Evolutionary conservation across 2,329 filamentous ascomycete genomes (phyloP), one percentile per base, ranked within the genome.

Genomic region (Dryadomyces sulphureus): DNA sequence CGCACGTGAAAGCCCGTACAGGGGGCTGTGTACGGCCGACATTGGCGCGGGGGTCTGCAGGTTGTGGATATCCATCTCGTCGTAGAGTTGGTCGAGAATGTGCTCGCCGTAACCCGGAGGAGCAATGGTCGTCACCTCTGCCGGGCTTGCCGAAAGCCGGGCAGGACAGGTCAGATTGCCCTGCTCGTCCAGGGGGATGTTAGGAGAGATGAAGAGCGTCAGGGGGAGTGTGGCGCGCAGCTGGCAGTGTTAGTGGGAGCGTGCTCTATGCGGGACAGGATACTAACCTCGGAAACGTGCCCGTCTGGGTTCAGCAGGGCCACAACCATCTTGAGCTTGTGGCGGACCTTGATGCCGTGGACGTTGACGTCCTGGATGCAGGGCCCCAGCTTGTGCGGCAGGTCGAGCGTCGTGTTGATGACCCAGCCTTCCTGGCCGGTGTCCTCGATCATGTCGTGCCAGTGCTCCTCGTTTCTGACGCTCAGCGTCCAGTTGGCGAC

Each of bases 81-180:
- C 86, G 63, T 94, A 98, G 1, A 96, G 70, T 59, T 86, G 81
- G 60, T 98, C 92, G 22, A 96, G 76, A 39, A 84, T 74, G 61
- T 96, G 92, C 56, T 90, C 78, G 49, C 87, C 88, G 56, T 98
- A 98, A 35, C 88, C 78, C 0, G 92, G 92, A n/a, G 92, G 92
- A 11, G 90, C 89, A 48, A 83, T 75, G 19, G 75, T 70, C 47
- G 76, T 67, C 36, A 77, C 72, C 36, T 70, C 67, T 39, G 65
- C 65, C 30, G 64, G 67, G 59, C 54, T 69, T 63, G 49, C 67
- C 59, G 58, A 68, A 54, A 73, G 70, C n/a, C 67, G 67, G 56
- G 39, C 20, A 2, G 78, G 73, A 45, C 73, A 70, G 45, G 85
- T 68, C 2, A 96, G 72, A 55, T 84, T 81, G 55, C 94, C 92